These are phyloP conservation scores for Dovyalis caffra DNA, from an alignment of 345 rosid genomes.

Conservation along the genomic window DNA sequence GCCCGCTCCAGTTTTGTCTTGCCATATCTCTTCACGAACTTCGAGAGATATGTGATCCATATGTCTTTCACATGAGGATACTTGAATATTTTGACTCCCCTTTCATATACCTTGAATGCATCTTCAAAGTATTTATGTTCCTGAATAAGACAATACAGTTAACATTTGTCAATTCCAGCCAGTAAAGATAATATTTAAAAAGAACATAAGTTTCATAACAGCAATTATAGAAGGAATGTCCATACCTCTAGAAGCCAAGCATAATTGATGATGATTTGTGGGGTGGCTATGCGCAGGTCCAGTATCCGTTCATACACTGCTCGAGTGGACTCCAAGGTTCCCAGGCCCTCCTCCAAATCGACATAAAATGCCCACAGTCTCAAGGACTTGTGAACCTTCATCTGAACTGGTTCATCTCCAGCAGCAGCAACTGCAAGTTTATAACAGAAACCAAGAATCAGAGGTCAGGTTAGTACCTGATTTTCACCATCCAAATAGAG, in stretches of 20 bases:
- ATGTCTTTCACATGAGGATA: slow-evolving; percentile 96
- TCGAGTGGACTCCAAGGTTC: slow-evolving; percentile 84
- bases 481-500: background rate
- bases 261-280: slow-evolving; percentile 88
- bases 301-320: slow-evolving; percentile 89
- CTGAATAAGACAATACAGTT: slow-evolving; percentile 36
- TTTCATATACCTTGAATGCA: slow-evolving; percentile 97
- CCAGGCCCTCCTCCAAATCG: slow-evolving; percentile 94
- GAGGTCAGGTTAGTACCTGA: slow-evolving; percentile 5
- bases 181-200: background rate
- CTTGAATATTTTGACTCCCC: slow-evolving; percentile 96
- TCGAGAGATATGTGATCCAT: slow-evolving; percentile 90
- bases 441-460: slow-evolving; percentile 1
- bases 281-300: slow-evolving; percentile 93
- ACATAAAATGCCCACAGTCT: slow-evolving; percentile 92
- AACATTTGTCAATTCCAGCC: background rate
- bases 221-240: background rate
- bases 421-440: slow-evolving; percentile 75
- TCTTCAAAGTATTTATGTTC: slow-evolving; percentile 92
- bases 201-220: background rate
- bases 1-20: slow-evolving; percentile 89
- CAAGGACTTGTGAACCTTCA: slow-evolving; percentile 83
- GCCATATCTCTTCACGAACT: slow-evolving; percentile 88
- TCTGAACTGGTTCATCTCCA: slow-evolving; percentile 93
- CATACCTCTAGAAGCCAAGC: slow-evolving; percentile 77